Evolutionary conservation across 305 asterid species (phyloP).

Genomic region (Vinca major): DNA sequence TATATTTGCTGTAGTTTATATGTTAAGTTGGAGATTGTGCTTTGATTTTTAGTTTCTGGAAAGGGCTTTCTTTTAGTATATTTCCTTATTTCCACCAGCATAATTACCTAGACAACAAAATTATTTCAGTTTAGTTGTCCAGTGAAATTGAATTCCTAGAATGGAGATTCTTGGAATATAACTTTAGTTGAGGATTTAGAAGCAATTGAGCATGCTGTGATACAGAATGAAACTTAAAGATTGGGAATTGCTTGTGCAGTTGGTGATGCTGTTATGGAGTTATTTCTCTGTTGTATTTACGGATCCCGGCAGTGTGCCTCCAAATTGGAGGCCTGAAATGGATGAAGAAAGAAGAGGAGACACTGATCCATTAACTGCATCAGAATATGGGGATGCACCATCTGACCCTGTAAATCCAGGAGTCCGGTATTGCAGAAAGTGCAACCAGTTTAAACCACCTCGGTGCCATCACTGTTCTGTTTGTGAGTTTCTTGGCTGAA

Average conservation of each 20-base stretch:
- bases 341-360: slow-evolving; percentile 87
- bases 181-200: neutral
- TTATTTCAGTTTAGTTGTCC: neutral
- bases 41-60: neutral
- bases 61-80: neutral
- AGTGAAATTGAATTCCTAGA: neutral
- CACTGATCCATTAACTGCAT: slow-evolving; percentile 54
- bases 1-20: neutral
- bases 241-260: slow-evolving; percentile 37
- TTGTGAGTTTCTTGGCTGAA: slow-evolving; percentile 54
- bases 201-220: neutral
- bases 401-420: slow-evolving; percentile 42
- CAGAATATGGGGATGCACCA: slow-evolving; percentile 41
- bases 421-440: slow-evolving; percentile 74
- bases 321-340: slow-evolving; percentile 68
- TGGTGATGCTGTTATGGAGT: slow-evolving; percentile 93
- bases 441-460: slow-evolving; percentile 95
- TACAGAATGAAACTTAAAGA: slow-evolving; percentile 18
- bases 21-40: neutral
- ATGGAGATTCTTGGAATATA: too few relatives aligned
- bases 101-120: neutral
- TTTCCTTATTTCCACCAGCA: neutral
- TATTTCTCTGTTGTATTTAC: slow-evolving; percentile 92
- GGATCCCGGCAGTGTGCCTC: slow-evolving; percentile 90
- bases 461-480: slow-evolving; percentile 99